Evolutionary conservation across 1,284 basidiomycete genomes (phyloP).

Genomic region (Trametes sp.): DNA sequence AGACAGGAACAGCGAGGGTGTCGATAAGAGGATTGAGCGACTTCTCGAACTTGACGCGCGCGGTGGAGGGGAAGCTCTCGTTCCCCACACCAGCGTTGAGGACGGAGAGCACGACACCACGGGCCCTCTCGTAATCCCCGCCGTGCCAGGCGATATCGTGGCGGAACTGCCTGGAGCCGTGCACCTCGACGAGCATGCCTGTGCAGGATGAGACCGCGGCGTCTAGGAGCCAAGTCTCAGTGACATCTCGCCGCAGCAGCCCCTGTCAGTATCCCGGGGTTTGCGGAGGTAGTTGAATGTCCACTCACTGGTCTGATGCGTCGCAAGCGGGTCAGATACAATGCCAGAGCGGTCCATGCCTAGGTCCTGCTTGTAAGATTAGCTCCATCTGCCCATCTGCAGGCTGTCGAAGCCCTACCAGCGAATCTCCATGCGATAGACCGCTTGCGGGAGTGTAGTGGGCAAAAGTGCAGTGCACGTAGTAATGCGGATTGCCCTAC

Average conservation of each 20-base stretch:
- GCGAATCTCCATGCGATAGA: background rate
- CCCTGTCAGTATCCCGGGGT: background rate
- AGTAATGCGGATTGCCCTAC: background rate
- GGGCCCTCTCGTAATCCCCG: constrained; percentile 32
- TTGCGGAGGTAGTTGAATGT: background rate
- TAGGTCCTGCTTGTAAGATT: background rate
- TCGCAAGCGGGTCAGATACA: too few species aligned
- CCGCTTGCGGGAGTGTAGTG: background rate
- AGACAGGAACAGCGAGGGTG: constrained; percentile 25
- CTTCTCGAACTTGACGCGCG: constrained; percentile 28
- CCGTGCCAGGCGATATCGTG: constrained; percentile 28
- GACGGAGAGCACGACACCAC: constrained; percentile 29
- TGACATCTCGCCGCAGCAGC: background rate
- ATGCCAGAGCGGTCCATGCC: background rate
- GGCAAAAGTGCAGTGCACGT: background rate
- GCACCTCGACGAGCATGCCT: constrained; percentile 30
- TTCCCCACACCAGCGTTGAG: constrained; percentile 28
- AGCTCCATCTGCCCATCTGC: background rate
- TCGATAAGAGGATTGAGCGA: constrained; percentile 11
- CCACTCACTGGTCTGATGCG: background rate
- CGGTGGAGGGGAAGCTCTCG: constrained; percentile 26
- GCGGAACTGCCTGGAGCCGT: constrained; percentile 11
- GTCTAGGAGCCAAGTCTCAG: constrained; percentile 25
- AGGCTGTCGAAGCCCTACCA: background rate
- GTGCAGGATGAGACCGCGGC: constrained; percentile 15